phyloP scores from a whole-genome alignment of 441 rosid species.

The Aquilaria agallochum region DNA sequence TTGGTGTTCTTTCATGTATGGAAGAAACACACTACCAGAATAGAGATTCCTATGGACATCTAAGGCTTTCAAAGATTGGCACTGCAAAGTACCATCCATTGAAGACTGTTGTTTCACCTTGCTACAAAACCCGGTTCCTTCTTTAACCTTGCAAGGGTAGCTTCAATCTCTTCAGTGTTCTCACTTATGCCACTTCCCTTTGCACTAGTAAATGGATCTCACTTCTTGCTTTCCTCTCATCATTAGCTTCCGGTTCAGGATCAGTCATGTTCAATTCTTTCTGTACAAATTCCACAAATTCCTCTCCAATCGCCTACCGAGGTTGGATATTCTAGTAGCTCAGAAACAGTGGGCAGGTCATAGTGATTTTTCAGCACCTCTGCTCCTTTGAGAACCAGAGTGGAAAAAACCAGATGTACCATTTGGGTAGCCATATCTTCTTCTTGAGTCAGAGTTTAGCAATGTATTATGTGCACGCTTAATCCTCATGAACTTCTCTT shows the following conservation, averaged over 20 bases:
- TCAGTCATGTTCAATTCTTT: conserved; percentile 86
- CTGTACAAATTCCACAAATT: conserved; percentile 90
- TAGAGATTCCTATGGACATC: no score
- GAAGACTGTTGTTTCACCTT: neutral
- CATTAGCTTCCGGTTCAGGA: conserved; percentile 31
- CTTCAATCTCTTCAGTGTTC: conserved; percentile 85
- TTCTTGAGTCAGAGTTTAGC: conserved; percentile 66
- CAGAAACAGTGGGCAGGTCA: no score
- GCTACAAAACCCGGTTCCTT: conserved; percentile 79
- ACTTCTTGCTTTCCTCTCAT: conserved; percentile 7
- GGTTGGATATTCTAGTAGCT: neutral
- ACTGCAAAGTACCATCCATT: no score
- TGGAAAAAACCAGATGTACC: conserved; percentile 56
- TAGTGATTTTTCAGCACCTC: neutral
- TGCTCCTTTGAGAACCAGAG: conserved; percentile 39
- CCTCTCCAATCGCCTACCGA: conserved; percentile 88
- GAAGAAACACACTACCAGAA: no score
- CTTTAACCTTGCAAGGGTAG: conserved; percentile 75
- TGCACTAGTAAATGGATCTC: conserved; percentile 6
- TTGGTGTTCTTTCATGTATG: no score
- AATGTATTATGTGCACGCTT: conserved; percentile 87
- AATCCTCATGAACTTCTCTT: conserved; percentile 88
- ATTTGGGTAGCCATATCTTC: conserved; percentile 45
- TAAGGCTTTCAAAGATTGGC: no score
- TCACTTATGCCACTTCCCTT: conserved; percentile 64